Conservation (phyloP, 2,329 filamentous ascomycete genomes). For the Fusarium solani-melongenae region DNA sequence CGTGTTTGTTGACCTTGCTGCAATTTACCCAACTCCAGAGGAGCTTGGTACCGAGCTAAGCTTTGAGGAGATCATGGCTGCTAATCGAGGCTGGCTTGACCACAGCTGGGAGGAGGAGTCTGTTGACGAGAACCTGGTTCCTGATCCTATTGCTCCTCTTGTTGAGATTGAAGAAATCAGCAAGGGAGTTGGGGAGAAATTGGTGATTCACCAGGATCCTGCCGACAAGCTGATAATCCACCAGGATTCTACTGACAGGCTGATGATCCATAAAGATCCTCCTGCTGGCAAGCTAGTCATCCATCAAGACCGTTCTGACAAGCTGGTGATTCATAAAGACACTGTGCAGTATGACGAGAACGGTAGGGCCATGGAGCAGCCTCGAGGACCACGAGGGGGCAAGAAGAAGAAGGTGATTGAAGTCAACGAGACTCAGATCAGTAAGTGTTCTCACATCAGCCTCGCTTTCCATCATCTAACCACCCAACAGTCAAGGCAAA, state of each 20-base stretch:
- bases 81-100: conserved; percentile 75
- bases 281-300: conserved; percentile 28
- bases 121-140: conserved; percentile 49
- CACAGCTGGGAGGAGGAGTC: conserved; percentile 64
- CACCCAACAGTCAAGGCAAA: conserved; percentile 82
- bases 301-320: conserved; percentile 43
- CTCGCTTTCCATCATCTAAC: conserved; percentile 43
- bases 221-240: conserved; percentile 28
- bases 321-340: conserved; percentile 40
- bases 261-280: conserved; percentile 41
- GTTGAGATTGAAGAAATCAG: conserved; percentile 48
- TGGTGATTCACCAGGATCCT: conserved; percentile 44
- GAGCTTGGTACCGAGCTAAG: conserved; percentile 80
- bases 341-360: conserved; percentile 67
- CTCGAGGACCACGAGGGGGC: conserved; percentile 58
- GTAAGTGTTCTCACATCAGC: conserved; percentile 61
- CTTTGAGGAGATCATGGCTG: conserved; percentile 91
- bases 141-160: conserved; percentile 41
- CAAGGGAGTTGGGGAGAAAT: conserved; percentile 39
- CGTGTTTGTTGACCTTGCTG: conserved; percentile 87
- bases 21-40: conserved; percentile 82
- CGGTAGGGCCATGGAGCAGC: conserved; percentile 59
- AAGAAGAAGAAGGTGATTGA: conserved; percentile 86
- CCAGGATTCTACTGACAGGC: conserved; percentile 39
- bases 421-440: conserved; percentile 91